Conservation (phyloP, 805 yeast genomes). For the Kuraishia borneana region DNA sequence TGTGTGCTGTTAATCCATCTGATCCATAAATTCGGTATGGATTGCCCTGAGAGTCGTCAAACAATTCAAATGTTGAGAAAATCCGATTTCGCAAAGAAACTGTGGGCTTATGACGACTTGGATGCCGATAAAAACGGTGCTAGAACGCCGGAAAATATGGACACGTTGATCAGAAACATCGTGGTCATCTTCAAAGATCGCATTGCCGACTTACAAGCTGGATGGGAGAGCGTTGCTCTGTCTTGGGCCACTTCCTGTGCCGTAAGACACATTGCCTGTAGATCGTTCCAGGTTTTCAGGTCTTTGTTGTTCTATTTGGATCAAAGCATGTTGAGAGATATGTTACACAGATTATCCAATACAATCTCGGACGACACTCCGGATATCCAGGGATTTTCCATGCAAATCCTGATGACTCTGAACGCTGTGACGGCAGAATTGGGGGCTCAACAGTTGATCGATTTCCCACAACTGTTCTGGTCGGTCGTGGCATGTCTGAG, state of each 20-base stretch:
- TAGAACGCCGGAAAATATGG: slow-evolving; percentile 81
- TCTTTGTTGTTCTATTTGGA: slow-evolving; percentile 74
- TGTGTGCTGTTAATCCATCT: slow-evolving; percentile 62
- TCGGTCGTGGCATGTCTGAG: slow-evolving; percentile 83
- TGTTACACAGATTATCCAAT: slow-evolving; percentile 86
- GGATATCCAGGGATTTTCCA: slow-evolving; percentile 92
- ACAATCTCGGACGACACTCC: slow-evolving; percentile 83
- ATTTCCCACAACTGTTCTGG: slow-evolving; percentile 94
- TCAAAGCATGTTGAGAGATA: slow-evolving; percentile 80
- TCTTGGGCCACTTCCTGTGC: slow-evolving; percentile 97
- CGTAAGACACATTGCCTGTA: slow-evolving; percentile 91
- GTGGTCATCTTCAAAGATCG: slow-evolving; percentile 41
- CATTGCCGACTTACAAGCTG: slow-evolving; percentile 47
- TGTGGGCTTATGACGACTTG: slow-evolving; percentile 87
- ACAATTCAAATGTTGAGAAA: slow-evolving; percentile 48
- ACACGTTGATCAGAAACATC: slow-evolving; percentile 51
- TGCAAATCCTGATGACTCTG: slow-evolving; percentile 94
- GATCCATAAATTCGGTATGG: slow-evolving; percentile 50
- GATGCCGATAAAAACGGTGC: slow-evolving; percentile 69
- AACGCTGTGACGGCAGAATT: slow-evolving; percentile 86
- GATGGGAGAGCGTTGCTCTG: slow-evolving; percentile 78
- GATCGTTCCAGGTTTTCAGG: slow-evolving; percentile 89
- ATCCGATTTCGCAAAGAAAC: slow-evolving; percentile 31
- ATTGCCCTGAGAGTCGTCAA: slow-evolving; percentile 40
- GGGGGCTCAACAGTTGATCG: slow-evolving; percentile 64